phyloP scores from a whole-genome alignment of 305 asterid genomes.

The Plantago coronopus region DNA sequence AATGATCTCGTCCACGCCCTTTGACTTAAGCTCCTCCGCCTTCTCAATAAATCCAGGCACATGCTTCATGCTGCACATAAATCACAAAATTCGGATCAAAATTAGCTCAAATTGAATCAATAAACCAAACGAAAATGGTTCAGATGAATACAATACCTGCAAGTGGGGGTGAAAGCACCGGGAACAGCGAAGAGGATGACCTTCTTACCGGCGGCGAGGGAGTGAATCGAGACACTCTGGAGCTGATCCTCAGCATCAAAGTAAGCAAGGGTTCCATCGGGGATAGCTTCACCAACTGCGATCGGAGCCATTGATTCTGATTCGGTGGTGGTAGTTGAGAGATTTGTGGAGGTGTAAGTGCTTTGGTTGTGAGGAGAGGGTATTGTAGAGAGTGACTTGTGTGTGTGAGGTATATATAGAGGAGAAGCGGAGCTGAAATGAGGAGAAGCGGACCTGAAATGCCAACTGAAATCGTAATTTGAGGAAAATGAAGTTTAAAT shows the following conservation, averaged over 20 bases:
- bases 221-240: constrained; percentile 60
- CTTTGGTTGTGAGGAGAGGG: neutral
- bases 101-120: neutral
- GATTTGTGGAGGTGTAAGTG: neutral
- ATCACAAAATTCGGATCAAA: neutral
- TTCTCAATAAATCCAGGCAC: constrained; percentile 88
- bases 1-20: constrained; percentile 71
- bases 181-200: constrained; percentile 80
- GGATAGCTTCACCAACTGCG: constrained; percentile 66
- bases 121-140: neutral
- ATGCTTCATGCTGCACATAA: constrained; percentile 61
- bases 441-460: no score
- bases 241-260: constrained; percentile 78
- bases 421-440: no score
- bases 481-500: no score
- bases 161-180: constrained; percentile 92
- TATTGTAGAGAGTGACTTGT: neutral
- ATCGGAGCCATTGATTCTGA: constrained; percentile 55
- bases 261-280: constrained; percentile 66
- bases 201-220: constrained; percentile 76
- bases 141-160: constrained; percentile 48
- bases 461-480: no score
- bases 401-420: neutral
- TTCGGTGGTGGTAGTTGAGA: neutral
- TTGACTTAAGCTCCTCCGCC: constrained; percentile 67